Evolutionary conservation across 2,329 filamentous ascomycete species (phyloP).

Genomic region (Paraphaeosphaeria minitans): DNA sequence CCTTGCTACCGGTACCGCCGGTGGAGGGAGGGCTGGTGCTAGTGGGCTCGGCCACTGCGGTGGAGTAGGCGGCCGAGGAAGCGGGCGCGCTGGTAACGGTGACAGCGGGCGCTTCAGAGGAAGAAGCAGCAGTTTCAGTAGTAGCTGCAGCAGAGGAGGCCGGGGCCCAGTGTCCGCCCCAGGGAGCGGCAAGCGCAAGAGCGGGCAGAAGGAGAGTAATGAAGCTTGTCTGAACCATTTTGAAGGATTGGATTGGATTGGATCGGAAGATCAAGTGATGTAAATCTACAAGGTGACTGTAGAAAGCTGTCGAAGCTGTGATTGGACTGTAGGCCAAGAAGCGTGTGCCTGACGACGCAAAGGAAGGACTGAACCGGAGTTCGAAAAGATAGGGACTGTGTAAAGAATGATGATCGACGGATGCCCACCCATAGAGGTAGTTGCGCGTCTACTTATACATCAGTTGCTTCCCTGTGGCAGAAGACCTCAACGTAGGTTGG

Average conservation of each 20-base stretch:
- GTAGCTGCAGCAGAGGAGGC: background rate
- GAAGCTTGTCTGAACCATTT: conserved; percentile 14
- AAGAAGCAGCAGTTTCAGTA: background rate
- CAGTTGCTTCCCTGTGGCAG: background rate
- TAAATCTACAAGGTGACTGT: background rate
- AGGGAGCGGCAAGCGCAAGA: conserved; percentile 13
- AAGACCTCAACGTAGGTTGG: background rate
- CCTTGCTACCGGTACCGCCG: background rate
- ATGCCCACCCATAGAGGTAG: background rate
- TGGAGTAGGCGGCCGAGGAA: background rate
- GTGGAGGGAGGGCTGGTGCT: background rate
- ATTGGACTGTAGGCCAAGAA: background rate
- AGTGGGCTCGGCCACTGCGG: background rate
- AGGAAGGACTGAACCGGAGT: conserved; percentile 11
- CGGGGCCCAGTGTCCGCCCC: background rate
- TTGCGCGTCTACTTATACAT: conserved; percentile 3
- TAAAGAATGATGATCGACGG: conserved; percentile 6
- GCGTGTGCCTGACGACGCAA: conserved; percentile 9
- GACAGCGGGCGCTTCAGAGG: too few species aligned
- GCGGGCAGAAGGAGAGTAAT: conserved; percentile 14
- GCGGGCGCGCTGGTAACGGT: background rate
- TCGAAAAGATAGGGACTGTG: conserved; percentile 3
- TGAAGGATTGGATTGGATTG: conserved; percentile 9
- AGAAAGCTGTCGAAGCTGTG: background rate
- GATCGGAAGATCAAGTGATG: background rate